A percentile compares a stretch with the other conserved stretches of the same genome.
These are phyloP conservation scores for Elaphomyces granulatus DNA, from an alignment of 495 filamentous ascomycete species.

Conservation along the genomic window DNA sequence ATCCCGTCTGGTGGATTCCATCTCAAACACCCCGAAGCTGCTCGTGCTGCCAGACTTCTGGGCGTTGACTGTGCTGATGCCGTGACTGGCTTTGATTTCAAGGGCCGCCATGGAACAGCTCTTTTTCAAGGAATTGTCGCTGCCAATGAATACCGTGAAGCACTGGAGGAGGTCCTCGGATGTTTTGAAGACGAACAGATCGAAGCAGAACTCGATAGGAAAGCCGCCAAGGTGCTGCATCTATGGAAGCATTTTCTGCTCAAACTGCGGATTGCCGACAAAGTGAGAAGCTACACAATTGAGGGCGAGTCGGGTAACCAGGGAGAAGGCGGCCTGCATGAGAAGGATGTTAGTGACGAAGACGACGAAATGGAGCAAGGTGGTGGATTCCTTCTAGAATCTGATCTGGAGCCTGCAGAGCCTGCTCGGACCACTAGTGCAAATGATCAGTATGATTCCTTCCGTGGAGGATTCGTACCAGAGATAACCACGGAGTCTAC, in stretches of 20 bases:
- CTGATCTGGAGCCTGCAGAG: conserved; percentile 20
- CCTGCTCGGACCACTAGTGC: too few species aligned
- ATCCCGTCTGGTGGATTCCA: conserved; percentile 70
- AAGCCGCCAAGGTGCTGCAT: conserved; percentile 42
- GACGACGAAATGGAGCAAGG: conserved; percentile 18
- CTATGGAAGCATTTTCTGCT: conserved; percentile 67
- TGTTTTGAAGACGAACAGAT: conserved; percentile 48
- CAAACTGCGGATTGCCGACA: conserved; percentile 61
- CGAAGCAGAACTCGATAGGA: conserved; percentile 41
- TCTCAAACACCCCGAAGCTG: conserved; percentile 48
- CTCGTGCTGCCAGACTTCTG: conserved; percentile 56
- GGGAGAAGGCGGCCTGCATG: conserved; percentile 11
- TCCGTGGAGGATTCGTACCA: too few species aligned
- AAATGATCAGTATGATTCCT: too few species aligned
- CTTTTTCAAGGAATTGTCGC: conserved; percentile 64
- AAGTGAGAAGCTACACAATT: conserved; percentile 48
- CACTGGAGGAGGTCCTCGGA: conserved; percentile 49
- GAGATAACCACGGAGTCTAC: too few species aligned
- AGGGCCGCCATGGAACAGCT: conserved; percentile 67
- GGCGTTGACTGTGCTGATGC: conserved; percentile 81
- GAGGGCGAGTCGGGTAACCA: conserved; percentile 31
- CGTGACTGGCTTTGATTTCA: conserved; percentile 79
- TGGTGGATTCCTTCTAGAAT: conserved; percentile 36
- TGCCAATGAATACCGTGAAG: conserved; percentile 53
- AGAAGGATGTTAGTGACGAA: conserved; percentile 12